Conservation (phyloP, 768 basidiomycete genomes). For the Arthromyces matolae region DNA sequence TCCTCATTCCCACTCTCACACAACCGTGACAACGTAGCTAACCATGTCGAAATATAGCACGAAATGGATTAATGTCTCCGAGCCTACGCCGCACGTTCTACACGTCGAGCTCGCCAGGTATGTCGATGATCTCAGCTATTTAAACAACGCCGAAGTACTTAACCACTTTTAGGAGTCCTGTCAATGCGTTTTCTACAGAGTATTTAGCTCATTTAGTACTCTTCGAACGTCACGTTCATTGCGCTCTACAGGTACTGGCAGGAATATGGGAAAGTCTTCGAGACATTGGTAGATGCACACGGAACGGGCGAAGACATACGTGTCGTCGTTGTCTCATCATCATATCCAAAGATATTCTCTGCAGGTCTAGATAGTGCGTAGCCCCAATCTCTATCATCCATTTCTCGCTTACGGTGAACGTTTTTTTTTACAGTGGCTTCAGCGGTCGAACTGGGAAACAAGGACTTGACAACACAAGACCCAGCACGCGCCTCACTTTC, state of each 20-base stretch:
- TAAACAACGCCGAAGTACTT: neutral
- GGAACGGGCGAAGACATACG: constrained; percentile 47
- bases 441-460: constrained; percentile 22
- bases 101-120: constrained; percentile 45
- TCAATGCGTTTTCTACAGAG: constrained; percentile 63
- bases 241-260: constrained; percentile 60
- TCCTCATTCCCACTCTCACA: too few species aligned
- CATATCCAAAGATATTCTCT: constrained; percentile 68
- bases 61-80: constrained; percentile 47
- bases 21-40: too few species aligned
- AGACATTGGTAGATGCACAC: constrained; percentile 42
- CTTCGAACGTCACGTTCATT: neutral
- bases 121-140: constrained; percentile 11
- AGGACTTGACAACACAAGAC: constrained; percentile 33
- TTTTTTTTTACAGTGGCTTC: constrained; percentile 31
- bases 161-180: constrained; percentile 42
- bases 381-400: neutral
- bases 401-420: too few species aligned
- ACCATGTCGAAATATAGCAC: constrained; percentile 15
- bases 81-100: constrained; percentile 41
- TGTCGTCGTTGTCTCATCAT: constrained; percentile 70
- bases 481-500: constrained; percentile 49
- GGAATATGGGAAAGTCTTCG: constrained; percentile 62
- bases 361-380: constrained; percentile 68
- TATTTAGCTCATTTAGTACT: constrained; percentile 19